These are phyloP conservation scores for Areca catechu DNA, from an alignment of 176 grass and related monocot genomes.

Conservation along the genomic window DNA sequence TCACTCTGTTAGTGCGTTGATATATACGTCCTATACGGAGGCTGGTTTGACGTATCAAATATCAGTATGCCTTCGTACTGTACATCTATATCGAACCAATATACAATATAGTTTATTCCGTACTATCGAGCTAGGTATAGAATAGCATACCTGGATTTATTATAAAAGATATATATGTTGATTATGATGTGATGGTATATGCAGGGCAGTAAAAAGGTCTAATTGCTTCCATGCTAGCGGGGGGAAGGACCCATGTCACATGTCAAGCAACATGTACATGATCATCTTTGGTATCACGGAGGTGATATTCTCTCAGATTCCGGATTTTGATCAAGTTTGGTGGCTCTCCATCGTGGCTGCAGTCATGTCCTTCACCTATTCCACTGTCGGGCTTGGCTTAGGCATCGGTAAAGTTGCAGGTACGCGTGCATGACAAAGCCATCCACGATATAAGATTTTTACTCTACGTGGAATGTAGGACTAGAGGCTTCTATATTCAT, in stretches of 20 bases:
- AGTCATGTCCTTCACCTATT: conserved; percentile 52
- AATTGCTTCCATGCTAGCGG: conserved; percentile 35
- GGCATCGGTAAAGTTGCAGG: conserved; percentile 37
- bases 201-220: conserved; percentile 42
- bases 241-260: conserved; percentile 17
- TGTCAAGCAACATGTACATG: conserved; percentile 47
- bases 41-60: too few relatives aligned
- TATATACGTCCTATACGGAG: too few relatives aligned
- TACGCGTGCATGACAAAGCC: background rate
- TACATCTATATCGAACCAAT: too few relatives aligned
- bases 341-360: conserved; percentile 60
- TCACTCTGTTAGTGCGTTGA: too few relatives aligned
- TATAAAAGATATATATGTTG: too few relatives aligned
- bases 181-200: background rate
- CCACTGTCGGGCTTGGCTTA: conserved; percentile 33
- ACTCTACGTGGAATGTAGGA: too few relatives aligned
- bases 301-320: conserved; percentile 52
- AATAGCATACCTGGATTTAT: too few relatives aligned
- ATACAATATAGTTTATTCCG: too few relatives aligned
- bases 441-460: too few relatives aligned
- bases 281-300: conserved; percentile 38
- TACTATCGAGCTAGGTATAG: too few relatives aligned
- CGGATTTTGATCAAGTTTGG: conserved; percentile 47
- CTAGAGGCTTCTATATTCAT: too few relatives aligned
- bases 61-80: too few relatives aligned